phyloP scores from a whole-genome alignment of 2,329 filamentous ascomycete species.

The Exserohilum turcica region DNA sequence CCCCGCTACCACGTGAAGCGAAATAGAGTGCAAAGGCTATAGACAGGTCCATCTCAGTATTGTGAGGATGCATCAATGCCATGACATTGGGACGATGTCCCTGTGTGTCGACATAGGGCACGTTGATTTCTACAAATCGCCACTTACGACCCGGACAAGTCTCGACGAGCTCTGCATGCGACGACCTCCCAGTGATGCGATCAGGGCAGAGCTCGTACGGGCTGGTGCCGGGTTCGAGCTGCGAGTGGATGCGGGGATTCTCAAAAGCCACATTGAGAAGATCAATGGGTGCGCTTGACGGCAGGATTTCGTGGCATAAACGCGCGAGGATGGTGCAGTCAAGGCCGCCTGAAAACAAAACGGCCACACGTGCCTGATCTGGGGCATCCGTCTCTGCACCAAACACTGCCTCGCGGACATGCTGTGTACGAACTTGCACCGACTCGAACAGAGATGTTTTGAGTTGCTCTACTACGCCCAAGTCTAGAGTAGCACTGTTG shows the following conservation, averaged over 20 bases:
- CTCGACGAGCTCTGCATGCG: constrained; percentile 72
- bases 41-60: constrained; percentile 98
- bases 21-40: constrained; percentile 96
- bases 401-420: constrained; percentile 34
- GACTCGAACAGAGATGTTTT: constrained; percentile 63
- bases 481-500: constrained; percentile 23
- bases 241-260: constrained; percentile 71
- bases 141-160: constrained; percentile 74
- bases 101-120: constrained; percentile 77
- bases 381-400: not conserved
- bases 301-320: constrained; percentile 76
- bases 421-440: constrained; percentile 61
- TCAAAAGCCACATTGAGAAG: constrained; percentile 96
- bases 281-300: constrained; percentile 72
- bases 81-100: constrained; percentile 72
- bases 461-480: constrained; percentile 59
- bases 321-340: constrained; percentile 90
- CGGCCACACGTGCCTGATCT: constrained; percentile 63
- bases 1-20: constrained; percentile 74
- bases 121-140: constrained; percentile 84
- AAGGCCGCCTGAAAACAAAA: constrained; percentile 92
- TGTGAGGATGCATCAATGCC: constrained; percentile 84
- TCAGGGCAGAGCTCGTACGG: constrained; percentile 88
- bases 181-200: constrained; percentile 80
- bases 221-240: constrained; percentile 33